These are phyloP conservation scores for Apiospora arundinis DNA, from an alignment of 2,329 filamentous ascomycete species.

Conservation along the genomic window DNA sequence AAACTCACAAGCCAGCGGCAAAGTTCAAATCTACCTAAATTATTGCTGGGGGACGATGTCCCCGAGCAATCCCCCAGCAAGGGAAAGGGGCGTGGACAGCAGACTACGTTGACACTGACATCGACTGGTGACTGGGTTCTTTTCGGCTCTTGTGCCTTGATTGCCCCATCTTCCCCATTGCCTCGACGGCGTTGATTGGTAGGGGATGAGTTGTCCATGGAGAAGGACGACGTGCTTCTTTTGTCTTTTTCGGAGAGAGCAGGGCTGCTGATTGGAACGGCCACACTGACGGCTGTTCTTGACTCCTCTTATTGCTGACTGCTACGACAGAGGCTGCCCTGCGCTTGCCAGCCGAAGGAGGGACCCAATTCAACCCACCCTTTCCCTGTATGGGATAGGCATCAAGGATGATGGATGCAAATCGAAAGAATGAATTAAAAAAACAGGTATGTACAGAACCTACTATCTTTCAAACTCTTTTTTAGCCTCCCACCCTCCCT, in stretches of 20 bases:
- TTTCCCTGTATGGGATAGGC: background rate
- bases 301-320: background rate
- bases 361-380: background rate
- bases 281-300: constrained; percentile 4
- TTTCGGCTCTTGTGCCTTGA: background rate
- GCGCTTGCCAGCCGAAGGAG: constrained; percentile 3
- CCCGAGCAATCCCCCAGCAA: background rate
- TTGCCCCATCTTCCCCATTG: background rate
- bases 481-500: background rate
- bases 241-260: constrained; percentile 16
- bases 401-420: background rate
- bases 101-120: background rate
- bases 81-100: background rate
- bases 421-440: background rate
- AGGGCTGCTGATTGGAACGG: constrained; percentile 22
- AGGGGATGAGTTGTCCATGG: background rate
- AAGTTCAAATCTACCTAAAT: too few species aligned
- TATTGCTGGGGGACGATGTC: background rate
- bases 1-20: background rate
- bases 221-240: constrained; percentile 4
- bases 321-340: background rate
- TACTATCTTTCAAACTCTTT: background rate
- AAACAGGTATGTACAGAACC: background rate
- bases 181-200: background rate
- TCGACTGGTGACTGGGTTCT: background rate